Percentiles rank a stretch among this genome's conserved stretches.
These are phyloP conservation scores for Colletotrichum chrysophilum DNA, from an alignment of 2,329 filamentous ascomycete species.

Conservation along the genomic window DNA sequence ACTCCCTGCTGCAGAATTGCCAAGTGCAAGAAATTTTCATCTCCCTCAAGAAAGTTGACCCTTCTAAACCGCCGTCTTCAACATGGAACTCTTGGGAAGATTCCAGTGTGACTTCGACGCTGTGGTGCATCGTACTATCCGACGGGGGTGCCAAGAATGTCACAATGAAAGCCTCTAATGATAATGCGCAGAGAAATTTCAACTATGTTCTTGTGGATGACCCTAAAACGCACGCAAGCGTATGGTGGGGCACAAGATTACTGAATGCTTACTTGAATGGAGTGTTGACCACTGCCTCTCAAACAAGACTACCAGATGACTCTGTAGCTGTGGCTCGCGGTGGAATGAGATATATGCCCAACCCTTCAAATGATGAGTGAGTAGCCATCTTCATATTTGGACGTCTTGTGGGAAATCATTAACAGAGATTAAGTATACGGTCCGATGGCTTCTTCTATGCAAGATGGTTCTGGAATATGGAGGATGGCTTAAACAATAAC, in stretches of 20 bases:
- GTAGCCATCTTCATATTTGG: not conserved
- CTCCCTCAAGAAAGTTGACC: not conserved
- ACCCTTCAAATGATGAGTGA: not conserved
- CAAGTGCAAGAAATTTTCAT: not conserved
- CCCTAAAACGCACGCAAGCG: not conserved
- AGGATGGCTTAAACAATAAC: not conserved
- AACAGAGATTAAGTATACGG: not conserved
- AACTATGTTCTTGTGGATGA: not conserved
- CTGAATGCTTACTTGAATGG: not conserved
- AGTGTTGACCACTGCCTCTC: not conserved
- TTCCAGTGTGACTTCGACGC: not conserved
- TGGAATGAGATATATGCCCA: not conserved
- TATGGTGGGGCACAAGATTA: not conserved
- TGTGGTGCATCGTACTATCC: not conserved
- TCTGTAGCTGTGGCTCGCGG: not conserved
- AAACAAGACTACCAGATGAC: no score
- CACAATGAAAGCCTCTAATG: not conserved
- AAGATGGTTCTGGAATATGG: no score
- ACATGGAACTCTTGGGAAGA: not conserved
- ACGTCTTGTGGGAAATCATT: not conserved
- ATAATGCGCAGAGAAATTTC: not conserved
- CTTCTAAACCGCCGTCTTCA: no score
- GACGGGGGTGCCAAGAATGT: not conserved
- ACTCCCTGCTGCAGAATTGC: not conserved
- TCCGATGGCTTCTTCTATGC: no score